Evolutionary conservation across 177 flowering plant genomes (phyloP).

Genomic region (Vitis hybrid): DNA sequence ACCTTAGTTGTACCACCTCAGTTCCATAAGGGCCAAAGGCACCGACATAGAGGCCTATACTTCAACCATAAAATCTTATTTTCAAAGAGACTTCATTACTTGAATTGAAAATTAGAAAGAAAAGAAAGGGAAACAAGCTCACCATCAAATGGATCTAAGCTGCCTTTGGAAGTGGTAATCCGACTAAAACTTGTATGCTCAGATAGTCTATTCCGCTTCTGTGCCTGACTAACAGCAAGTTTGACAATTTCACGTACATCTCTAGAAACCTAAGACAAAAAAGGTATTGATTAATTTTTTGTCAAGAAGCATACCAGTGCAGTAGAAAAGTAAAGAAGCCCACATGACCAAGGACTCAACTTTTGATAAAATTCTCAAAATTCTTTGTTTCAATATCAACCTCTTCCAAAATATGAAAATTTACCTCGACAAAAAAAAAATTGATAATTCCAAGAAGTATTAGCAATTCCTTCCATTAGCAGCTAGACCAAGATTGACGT

Average conservation of each 20-base stretch:
- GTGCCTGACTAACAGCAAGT: slow-evolving; percentile 84
- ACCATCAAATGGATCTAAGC: slow-evolving; percentile 93
- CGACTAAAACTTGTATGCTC: slow-evolving; percentile 70
- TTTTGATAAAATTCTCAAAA: too few species aligned
- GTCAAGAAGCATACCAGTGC: background rate
- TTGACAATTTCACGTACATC: slow-evolving; percentile 83
- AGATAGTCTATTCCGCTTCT: slow-evolving; percentile 60
- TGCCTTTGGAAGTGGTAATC: slow-evolving; percentile 48
- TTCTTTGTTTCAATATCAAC: too few species aligned
- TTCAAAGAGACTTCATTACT: background rate
- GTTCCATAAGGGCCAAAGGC: slow-evolving; percentile 95
- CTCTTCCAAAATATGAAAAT: too few species aligned
- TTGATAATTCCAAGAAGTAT: too few species aligned
- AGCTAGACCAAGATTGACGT: too few species aligned
- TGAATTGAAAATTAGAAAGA: background rate
- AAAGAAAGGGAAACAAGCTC: slow-evolving; percentile 13
- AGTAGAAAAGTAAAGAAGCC: background rate
- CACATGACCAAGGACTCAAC: too few species aligned
- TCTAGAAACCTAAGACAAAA: slow-evolving; percentile 54
- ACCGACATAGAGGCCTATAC: slow-evolving; percentile 84
- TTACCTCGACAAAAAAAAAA: too few species aligned
- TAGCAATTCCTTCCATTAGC: too few species aligned
- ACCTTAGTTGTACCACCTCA: slow-evolving; percentile 88
- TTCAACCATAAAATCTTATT: slow-evolving; percentile 18
- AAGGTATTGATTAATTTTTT: background rate